These are phyloP conservation scores for Neofusicoccum umdonicola DNA, from an alignment of 2,329 filamentous ascomycete genomes.

Conservation along the genomic window DNA sequence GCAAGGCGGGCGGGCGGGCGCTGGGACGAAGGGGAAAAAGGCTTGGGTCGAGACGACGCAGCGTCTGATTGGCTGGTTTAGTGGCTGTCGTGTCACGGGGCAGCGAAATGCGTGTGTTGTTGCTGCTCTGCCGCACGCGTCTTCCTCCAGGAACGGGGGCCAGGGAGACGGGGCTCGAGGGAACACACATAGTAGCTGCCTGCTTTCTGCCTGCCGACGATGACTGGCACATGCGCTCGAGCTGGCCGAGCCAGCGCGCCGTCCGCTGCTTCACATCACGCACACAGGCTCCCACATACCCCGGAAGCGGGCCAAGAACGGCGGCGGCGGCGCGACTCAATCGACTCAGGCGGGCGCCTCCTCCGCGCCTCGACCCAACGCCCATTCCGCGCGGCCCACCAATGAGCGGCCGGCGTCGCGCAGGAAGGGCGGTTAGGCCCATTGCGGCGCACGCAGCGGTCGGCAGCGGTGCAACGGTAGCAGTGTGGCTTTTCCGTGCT, in stretches of 20 bases:
- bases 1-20: not conserved
- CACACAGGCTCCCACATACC: not conserved
- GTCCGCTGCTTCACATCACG: not conserved
- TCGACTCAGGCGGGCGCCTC: not conserved
- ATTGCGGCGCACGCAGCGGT: not conserved
- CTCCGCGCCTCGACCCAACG: not conserved
- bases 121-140: too few species aligned
- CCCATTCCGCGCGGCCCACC: not conserved
- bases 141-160: too few species aligned
- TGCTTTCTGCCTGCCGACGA: not conserved
- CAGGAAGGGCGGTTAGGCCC: not conserved
- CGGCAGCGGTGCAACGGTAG: constrained; percentile 9
- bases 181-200: not conserved
- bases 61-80: not conserved
- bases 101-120: too few species aligned
- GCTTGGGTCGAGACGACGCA: not conserved
- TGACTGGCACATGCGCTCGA: not conserved
- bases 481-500: not conserved
- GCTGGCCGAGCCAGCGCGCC: too few species aligned
- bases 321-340: not conserved
- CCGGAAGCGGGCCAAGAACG: not conserved
- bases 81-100: not conserved
- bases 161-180: too few species aligned
- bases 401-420: not conserved
- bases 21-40: not conserved